Evolutionary conservation across 192 early-diverging fungal species (phyloP).

Genomic region (Backusella liffmaniae): DNA sequence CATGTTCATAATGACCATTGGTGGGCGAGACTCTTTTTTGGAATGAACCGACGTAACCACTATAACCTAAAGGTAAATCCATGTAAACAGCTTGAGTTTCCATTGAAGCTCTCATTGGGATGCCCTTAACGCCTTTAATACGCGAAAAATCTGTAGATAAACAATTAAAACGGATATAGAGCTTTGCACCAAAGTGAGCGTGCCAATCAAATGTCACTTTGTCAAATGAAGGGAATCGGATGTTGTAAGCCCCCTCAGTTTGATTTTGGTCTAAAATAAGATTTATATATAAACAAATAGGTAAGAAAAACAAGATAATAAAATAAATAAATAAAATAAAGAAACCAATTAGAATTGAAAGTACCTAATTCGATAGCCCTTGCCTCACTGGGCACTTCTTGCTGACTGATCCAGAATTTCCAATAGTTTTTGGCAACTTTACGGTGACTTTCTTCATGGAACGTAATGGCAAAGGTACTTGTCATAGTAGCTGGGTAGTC

Average conservation of each 20-base stretch:
- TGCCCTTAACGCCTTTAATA: conserved; percentile 80
- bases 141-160: conserved; percentile 78
- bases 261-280: conserved; percentile 20
- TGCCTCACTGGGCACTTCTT: conserved; percentile 53
- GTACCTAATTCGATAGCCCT: conserved; percentile 65
- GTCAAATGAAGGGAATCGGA: conserved; percentile 62
- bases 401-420: conserved; percentile 76
- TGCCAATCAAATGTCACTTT: conserved; percentile 71
- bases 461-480: conserved; percentile 58
- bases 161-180: conserved; percentile 73
- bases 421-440: conserved; percentile 61
- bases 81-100: conserved; percentile 35
- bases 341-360: neutral
- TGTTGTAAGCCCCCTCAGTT: conserved; percentile 45
- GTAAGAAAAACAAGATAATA: neutral
- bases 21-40: conserved; percentile 42
- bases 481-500: conserved; percentile 7
- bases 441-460: conserved; percentile 69
- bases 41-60: neutral
- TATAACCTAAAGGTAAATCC: neutral
- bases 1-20: conserved; percentile 33
- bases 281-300: neutral
- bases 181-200: conserved; percentile 60
- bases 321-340: neutral
- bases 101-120: conserved; percentile 58